Conservation (phyloP, 1,139 yeast species). For the Diutina sp. region DNA sequence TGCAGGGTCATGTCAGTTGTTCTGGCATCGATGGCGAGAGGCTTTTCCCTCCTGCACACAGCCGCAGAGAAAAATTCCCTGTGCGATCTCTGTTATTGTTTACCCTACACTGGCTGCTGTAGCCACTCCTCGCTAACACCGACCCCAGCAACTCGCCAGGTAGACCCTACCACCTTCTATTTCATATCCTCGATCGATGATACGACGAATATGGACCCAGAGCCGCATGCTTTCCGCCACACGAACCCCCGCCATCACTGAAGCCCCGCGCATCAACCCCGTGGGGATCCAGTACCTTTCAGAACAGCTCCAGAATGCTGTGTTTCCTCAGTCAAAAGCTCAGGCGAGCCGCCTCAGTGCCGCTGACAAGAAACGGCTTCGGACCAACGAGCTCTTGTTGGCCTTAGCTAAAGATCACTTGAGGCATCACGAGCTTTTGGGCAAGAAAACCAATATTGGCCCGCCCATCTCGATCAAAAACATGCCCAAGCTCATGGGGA, state of each 20-base stretch:
- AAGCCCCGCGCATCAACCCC: constrained; percentile 47
- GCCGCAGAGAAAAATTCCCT: neutral
- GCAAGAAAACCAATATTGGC: constrained; percentile 58
- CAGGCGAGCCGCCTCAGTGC: constrained; percentile 4
- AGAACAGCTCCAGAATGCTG: constrained; percentile 38
- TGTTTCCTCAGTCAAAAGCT: constrained; percentile 33
- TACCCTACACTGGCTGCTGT: neutral
- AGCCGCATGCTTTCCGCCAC: neutral
- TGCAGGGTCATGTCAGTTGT: neutral
- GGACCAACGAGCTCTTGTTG: constrained; percentile 26
- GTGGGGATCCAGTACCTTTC: constrained; percentile 60
- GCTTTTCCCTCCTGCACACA: neutral
- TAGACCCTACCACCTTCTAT: neutral
- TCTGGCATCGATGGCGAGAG: neutral
- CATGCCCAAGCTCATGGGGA: constrained; percentile 62
- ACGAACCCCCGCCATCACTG: constrained; percentile 6
- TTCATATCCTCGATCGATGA: neutral
- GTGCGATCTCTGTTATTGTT: neutral
- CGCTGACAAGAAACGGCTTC: constrained; percentile 12
- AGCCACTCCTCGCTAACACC: neutral
- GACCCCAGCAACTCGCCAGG: neutral
- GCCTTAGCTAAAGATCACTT: constrained; percentile 54
- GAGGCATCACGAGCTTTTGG: constrained; percentile 51
- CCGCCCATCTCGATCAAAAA: constrained; percentile 46
- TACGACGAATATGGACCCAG: neutral